Evolutionary conservation across 192 early-diverging fungal species (phyloP).

Genomic region (Podila horticola): DNA sequence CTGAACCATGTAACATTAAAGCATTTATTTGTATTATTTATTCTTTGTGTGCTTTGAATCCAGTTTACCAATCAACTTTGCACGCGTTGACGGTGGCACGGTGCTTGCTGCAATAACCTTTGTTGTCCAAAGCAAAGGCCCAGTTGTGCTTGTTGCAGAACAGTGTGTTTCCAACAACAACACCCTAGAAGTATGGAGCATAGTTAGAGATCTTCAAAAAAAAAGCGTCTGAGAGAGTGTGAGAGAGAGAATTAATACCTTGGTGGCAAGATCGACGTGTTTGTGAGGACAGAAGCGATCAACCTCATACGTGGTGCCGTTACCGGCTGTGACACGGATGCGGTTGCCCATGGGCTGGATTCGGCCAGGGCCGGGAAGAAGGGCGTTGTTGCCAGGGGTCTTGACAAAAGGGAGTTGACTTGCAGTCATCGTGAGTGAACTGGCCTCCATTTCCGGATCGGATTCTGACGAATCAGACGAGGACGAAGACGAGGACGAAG

Average conservation of each 20-base stretch:
- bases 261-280: constrained; percentile 52
- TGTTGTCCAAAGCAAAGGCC: constrained; percentile 51
- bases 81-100: constrained; percentile 55
- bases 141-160: constrained; percentile 63
- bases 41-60: not conserved
- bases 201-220: not conserved
- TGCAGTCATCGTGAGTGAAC: constrained; percentile 6
- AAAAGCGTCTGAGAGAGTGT: not conserved
- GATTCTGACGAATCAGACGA: constrained; percentile 31
- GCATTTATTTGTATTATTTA: not conserved
- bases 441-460: constrained; percentile 24
- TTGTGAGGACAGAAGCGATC: constrained; percentile 69
- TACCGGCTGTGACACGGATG: constrained; percentile 53
- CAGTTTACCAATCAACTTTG: constrained; percentile 54
- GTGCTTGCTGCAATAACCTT: constrained; percentile 49
- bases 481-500: constrained; percentile 16
- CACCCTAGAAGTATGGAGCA: constrained; percentile 42
- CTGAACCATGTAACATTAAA: not conserved
- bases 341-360: constrained; percentile 54
- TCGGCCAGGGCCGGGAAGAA: constrained; percentile 29
- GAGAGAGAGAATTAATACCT: constrained; percentile 16
- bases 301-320: constrained; percentile 60
- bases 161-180: constrained; percentile 60
- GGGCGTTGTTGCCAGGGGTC: constrained; percentile 15
- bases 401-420: constrained; percentile 15